Percentiles rank a stretch among this genome's conserved stretches.
These are phyloP conservation scores for Eimeria falciformis DNA, from an alignment of 169 alveolate genomes.

Conservation along the genomic window DNA sequence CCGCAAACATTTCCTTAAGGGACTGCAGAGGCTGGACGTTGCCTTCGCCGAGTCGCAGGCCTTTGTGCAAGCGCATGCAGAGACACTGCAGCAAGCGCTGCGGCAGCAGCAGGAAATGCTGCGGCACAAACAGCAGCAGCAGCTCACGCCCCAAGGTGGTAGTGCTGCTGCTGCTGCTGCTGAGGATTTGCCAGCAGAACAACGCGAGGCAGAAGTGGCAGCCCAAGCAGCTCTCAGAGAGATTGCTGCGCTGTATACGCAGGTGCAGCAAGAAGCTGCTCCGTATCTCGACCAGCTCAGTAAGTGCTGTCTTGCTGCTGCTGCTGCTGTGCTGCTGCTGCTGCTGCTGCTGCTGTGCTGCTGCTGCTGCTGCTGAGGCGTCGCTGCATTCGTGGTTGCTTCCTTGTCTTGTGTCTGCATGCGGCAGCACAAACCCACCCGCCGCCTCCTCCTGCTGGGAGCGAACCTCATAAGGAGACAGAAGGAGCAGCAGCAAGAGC, in stretches of 20 bases:
- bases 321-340: constrained; percentile 46
- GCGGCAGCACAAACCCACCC: too few relatives aligned
- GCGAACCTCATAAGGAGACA: not conserved
- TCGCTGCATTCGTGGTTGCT: not conserved
- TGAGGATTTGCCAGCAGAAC: not conserved
- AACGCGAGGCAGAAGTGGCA: constrained; percentile 24
- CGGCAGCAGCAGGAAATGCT: constrained; percentile 70
- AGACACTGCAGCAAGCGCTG: constrained; percentile 44
- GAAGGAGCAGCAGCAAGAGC: not conserved
- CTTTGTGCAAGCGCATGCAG: constrained; percentile 38
- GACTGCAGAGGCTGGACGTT: constrained; percentile 20
- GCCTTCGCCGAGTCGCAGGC: constrained; percentile 43
- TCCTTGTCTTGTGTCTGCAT: too few relatives aligned
- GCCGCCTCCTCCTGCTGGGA: not conserved
- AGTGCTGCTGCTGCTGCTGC: not conserved
- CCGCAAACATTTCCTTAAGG: constrained; percentile 28
- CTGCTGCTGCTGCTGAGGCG: constrained; percentile 16
- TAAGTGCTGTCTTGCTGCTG: not conserved
- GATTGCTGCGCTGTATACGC: constrained; percentile 57
- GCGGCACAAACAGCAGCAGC: constrained; percentile 47
- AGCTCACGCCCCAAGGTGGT: not conserved
- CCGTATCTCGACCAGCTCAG: constrained; percentile 46
- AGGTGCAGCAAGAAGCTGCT: constrained; percentile 63
- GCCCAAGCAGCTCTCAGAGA: constrained; percentile 57
- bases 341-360: constrained; percentile 3